Conservation (phyloP, 1,284 basidiomycete species). For the Rugosomyces carneus region DNA sequence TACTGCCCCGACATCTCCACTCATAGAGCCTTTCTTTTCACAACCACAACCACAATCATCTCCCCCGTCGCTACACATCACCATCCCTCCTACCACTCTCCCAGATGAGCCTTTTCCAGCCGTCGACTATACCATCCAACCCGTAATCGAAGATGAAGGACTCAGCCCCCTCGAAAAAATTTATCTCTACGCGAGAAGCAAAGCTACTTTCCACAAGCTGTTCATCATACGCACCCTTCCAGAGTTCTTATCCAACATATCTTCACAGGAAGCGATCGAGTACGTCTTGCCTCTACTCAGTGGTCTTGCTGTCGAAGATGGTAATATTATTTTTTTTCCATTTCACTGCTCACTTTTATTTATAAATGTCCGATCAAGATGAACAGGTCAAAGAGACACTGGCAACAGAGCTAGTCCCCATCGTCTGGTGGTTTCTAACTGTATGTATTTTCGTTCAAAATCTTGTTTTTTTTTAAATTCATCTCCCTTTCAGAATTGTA, state of each 20-base stretch:
- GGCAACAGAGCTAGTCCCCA: slow-evolving; percentile 71
- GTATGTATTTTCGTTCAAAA: slow-evolving; percentile 37
- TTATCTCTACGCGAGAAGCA: slow-evolving; percentile 88
- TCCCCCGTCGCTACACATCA: slow-evolving; percentile 18
- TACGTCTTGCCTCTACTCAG: slow-evolving; percentile 91
- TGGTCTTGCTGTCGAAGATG: slow-evolving; percentile 83
- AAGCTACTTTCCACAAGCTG: slow-evolving; percentile 76
- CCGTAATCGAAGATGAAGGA: slow-evolving; percentile 65
- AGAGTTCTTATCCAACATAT: slow-evolving; percentile 67
- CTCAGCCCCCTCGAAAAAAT: slow-evolving; percentile 88
- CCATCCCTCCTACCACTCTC: slow-evolving; percentile 11
- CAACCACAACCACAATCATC: slow-evolving; percentile 1
- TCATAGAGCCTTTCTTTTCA: slow-evolving; percentile 10
- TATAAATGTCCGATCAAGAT: slow-evolving; percentile 41
- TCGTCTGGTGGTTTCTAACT: slow-evolving; percentile 95
- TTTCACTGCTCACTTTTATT: slow-evolving; percentile 2
- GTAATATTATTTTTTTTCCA: slow-evolving; percentile 34
- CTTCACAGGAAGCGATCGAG: slow-evolving; percentile 86
- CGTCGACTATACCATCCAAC: slow-evolving; percentile 40
- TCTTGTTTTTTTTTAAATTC: slow-evolving; percentile 40
- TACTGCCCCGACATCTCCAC: slow-evolving; percentile 33
- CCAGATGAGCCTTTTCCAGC: slow-evolving; percentile 34
- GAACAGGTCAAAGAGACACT: slow-evolving; percentile 91
- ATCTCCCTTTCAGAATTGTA: slow-evolving; percentile 27
- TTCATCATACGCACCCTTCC: slow-evolving; percentile 82